Base-by-base conservation (phyloP, 1,284 basidiomycete genomes). In the Tremellales sp. region DNA sequence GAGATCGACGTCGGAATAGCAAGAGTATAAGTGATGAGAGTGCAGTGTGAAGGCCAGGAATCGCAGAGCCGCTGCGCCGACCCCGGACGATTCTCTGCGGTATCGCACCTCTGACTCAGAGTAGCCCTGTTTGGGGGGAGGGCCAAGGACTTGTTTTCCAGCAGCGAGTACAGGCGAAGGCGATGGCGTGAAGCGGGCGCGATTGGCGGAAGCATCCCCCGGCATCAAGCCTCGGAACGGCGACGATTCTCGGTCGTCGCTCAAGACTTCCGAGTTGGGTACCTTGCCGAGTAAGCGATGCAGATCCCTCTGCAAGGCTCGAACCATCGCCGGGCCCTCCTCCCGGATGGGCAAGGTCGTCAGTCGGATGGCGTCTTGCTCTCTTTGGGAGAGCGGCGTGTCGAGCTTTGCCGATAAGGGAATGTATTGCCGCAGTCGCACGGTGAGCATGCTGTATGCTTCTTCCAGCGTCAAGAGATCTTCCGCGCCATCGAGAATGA, bases 381-480 rank as follows among this genome's bases (percentile, higher is more conserved):
- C 16, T 12, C 28, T 25, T 10, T 50, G 26, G 2, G 48, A 22
- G 8, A 45, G 34, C 3, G 48, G 24, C 3, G 31, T 32, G 6
- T 19, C 27, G 3, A 18, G 13, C 4, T 48, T 37, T 1, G 13
- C 31, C 2, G 43, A 34, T 0, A 36, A 26, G 36, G 50, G 54
- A 40, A 63, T 45, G 3, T 47, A 51, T 12, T 56, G 45, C 10
- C 64, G 54, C 2, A 71, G 37, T 1, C 60, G 54, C 3, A 50
- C 25, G 0, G 53, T 54, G 12, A 71, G 56, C 2, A 62, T 62
- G 19, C 39, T 58, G 51, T 70, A 71, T 6, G 69, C 66, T 53
- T 71, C 69, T 47, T 71, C 69, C 26, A 71, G 50, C 1, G 67
- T 70, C 18, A 71, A 50, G 10, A 71, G 66, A 43, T 71, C 65